These are phyloP conservation scores for Euryodendron excelsum DNA, from an alignment of 148 eudicot species.

Conservation along the genomic window DNA sequence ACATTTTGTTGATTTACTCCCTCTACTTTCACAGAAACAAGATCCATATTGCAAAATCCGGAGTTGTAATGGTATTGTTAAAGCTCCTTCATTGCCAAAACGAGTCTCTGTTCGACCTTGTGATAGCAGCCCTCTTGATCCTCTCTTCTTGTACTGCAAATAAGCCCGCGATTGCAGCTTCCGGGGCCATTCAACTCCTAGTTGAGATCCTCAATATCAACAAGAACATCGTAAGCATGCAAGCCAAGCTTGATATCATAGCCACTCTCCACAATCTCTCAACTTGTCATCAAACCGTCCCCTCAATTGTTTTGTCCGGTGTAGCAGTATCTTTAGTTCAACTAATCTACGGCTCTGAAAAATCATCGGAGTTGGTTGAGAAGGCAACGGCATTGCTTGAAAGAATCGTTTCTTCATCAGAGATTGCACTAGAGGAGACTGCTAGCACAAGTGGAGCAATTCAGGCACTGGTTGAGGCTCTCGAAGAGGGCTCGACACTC, in stretches of 20 bases:
- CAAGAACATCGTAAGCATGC: conserved; percentile 26
- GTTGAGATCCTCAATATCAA: conserved; percentile 29
- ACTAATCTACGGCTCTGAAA: conserved; percentile 36
- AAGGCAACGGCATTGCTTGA: conserved; percentile 55
- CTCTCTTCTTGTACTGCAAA: conserved; percentile 61
- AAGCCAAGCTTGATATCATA: conserved; percentile 56
- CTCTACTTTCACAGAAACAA: conserved; percentile 51
- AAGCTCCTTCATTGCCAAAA: conserved; percentile 41
- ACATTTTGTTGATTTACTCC: background rate
- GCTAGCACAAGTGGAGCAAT: conserved; percentile 36
- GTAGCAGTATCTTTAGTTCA: conserved; percentile 33
- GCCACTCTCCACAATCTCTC: conserved; percentile 63
- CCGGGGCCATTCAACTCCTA: conserved; percentile 50
- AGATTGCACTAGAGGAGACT: conserved; percentile 34
- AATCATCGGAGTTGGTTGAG: conserved; percentile 56
- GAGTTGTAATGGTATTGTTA: conserved; percentile 42
- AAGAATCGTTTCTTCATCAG: conserved; percentile 48
- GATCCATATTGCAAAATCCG: conserved; percentile 50
- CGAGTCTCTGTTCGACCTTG: conserved; percentile 35
- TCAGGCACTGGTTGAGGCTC: conserved; percentile 53
- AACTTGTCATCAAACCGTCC: conserved; percentile 39
- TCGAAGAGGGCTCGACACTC: conserved; percentile 57
- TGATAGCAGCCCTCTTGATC: conserved; percentile 49
- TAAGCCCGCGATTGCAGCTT: conserved; percentile 43
- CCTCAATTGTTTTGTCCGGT: conserved; percentile 34